Evolutionary conservation across 1,284 basidiomycete genomes (phyloP).

Genomic region (Phlebopus sp.): DNA sequence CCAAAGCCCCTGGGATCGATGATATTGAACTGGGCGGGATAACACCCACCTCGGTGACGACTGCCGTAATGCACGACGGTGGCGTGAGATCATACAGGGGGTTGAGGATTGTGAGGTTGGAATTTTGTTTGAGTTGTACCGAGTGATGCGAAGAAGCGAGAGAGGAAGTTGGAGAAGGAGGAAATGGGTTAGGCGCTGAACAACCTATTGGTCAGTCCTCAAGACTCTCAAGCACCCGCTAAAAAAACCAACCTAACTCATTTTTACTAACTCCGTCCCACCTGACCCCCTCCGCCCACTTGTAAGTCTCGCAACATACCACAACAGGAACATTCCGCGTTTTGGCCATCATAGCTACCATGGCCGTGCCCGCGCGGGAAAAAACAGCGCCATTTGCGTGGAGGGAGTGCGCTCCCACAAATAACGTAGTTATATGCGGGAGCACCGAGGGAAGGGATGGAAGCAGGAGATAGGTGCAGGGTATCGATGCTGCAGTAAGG

Average conservation of each 20-base stretch:
- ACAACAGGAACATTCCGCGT: slow-evolving; percentile 89
- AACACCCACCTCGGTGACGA: slow-evolving; percentile 92
- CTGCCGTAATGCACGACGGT: slow-evolving; percentile 86
- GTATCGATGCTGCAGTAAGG: slow-evolving; percentile 72
- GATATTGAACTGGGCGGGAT: slow-evolving; percentile 86
- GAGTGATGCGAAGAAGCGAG: slow-evolving; percentile 3
- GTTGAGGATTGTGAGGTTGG: slow-evolving; percentile 72
- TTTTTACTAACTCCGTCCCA: slow-evolving; percentile 96
- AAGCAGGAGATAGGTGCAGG: slow-evolving; percentile 90
- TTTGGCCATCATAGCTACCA: slow-evolving; percentile 95
- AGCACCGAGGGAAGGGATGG: slow-evolving; percentile 87
- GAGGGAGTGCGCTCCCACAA: slow-evolving; percentile 92
- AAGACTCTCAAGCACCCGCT: too few species aligned
- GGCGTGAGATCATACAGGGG: slow-evolving; percentile 92
- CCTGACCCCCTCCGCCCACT: slow-evolving; percentile 92
- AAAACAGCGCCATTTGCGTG: slow-evolving; percentile 95
- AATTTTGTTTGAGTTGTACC: slow-evolving; percentile 14
- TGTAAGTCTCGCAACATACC: slow-evolving; percentile 98
- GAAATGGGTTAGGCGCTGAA: slow-evolving; percentile 27
- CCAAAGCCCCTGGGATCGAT: slow-evolving; percentile 74
- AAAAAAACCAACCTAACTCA: slow-evolving; percentile 67
- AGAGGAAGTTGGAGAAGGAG: slow-evolving; percentile 22
- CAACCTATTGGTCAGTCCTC: not conserved
- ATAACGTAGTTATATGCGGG: slow-evolving; percentile 75
- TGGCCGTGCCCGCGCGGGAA: slow-evolving; percentile 91